phyloP scores from a whole-genome alignment of 2,329 filamentous ascomycete genomes.

The Trichoderma atroviride region DNA sequence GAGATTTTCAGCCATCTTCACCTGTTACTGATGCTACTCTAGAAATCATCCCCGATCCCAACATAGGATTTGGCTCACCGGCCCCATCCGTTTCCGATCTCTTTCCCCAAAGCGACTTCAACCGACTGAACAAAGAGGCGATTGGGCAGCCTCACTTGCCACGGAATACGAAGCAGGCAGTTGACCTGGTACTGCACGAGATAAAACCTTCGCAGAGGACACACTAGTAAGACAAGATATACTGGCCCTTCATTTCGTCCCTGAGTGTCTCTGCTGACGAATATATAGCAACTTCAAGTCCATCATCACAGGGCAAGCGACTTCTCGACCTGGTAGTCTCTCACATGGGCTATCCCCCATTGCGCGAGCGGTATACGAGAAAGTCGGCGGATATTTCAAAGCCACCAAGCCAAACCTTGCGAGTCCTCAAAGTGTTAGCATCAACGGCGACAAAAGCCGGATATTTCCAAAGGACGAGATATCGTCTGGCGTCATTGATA shows the following conservation, averaged over 20 bases:
- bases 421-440: constrained; percentile 43
- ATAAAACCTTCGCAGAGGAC: constrained; percentile 72
- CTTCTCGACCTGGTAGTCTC: constrained; percentile 35
- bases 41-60: constrained; percentile 70
- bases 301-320: constrained; percentile 33
- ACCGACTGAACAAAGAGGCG: constrained; percentile 72
- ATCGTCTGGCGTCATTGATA: constrained; percentile 28
- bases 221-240: constrained; percentile 58
- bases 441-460: constrained; percentile 34
- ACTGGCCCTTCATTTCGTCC: constrained; percentile 32
- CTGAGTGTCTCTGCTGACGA: not conserved
- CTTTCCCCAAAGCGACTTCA: constrained; percentile 59
- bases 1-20: not conserved
- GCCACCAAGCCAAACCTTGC: constrained; percentile 40
- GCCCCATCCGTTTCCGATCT: constrained; percentile 54
- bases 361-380: constrained; percentile 45
- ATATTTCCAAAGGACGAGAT: constrained; percentile 32
- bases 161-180: constrained; percentile 68
- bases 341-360: constrained; percentile 54
- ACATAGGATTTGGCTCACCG: constrained; percentile 58
- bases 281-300: constrained; percentile 55
- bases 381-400: constrained; percentile 46
- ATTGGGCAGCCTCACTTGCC: constrained; percentile 60
- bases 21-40: not conserved
- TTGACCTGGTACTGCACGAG: constrained; percentile 74